Conservation (phyloP, 257 asterid species). For the Solanum piurae region DNA sequence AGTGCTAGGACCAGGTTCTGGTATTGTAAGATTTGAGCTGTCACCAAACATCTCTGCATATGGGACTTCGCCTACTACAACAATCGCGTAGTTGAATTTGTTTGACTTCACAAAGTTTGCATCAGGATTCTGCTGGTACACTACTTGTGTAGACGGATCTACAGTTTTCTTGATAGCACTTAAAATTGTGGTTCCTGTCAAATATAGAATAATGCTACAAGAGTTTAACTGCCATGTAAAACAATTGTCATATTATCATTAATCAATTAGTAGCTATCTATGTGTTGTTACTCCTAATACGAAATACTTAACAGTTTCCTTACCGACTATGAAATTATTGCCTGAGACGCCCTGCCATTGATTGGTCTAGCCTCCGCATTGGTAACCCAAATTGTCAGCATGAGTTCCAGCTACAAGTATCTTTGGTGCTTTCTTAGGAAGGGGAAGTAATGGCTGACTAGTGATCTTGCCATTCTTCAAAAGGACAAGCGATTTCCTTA, state of each 20-base stretch:
- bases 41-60: slow-evolving; percentile 4
- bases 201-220: background rate
- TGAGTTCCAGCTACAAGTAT: slow-evolving; percentile 30
- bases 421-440: slow-evolving; percentile 16
- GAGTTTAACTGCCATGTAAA: background rate
- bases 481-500: slow-evolving; percentile 32
- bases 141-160: slow-evolving; percentile 5
- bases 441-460: slow-evolving; percentile 21
- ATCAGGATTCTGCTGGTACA: slow-evolving; percentile 6
- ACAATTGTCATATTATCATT: background rate
- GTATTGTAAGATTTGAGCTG: slow-evolving; percentile 6
- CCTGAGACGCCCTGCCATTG: slow-evolving; percentile 25
- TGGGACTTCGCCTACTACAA: slow-evolving; percentile 6
- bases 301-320: slow-evolving; percentile 2
- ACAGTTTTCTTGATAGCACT: slow-evolving; percentile 6
- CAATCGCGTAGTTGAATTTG: slow-evolving; percentile 3
- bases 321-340: background rate
- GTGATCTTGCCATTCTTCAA: slow-evolving; percentile 19
- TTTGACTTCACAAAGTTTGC: background rate
- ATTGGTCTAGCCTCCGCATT: slow-evolving; percentile 35
- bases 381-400: slow-evolving; percentile 27
- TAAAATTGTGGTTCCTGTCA: slow-evolving; percentile 9
- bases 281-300: background rate
- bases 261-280: background rate
- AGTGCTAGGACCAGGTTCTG: slow-evolving; percentile 4